Conservation (phyloP, 345 rosid genomes). For the Linum trigynum region DNA sequence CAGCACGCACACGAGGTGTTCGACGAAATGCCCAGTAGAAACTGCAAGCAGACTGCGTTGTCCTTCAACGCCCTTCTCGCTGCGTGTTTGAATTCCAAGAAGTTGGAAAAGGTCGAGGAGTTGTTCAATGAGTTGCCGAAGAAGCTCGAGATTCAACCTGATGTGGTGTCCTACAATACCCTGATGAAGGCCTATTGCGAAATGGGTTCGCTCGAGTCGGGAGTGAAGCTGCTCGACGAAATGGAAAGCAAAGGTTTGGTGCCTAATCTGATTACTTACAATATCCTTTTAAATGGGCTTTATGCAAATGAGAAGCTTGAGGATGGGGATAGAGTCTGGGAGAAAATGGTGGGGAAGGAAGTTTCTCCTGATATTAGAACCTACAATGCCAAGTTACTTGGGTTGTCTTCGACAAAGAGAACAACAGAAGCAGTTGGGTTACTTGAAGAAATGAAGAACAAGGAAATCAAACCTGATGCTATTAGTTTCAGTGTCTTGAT, state of each 20-base stretch:
- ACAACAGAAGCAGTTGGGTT: slow-evolving; percentile 35
- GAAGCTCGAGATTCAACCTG: slow-evolving; percentile 38
- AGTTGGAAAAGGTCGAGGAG: slow-evolving; percentile 32
- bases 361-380: slow-evolving; percentile 40
- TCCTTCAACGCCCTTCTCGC: slow-evolving; percentile 56
- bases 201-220: slow-evolving; percentile 34
- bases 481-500: slow-evolving; percentile 52
- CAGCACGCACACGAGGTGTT: slow-evolving; percentile 60
- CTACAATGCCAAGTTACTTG: slow-evolving; percentile 48
- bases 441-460: slow-evolving; percentile 36
- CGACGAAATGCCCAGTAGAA: slow-evolving; percentile 59
- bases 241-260: slow-evolving; percentile 46
- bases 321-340: slow-evolving; percentile 59
- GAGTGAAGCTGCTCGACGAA: slow-evolving; percentile 35
- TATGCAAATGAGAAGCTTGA: slow-evolving; percentile 31
- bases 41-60: slow-evolving; percentile 43
- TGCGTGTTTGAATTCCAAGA: slow-evolving; percentile 48
- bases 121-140: slow-evolving; percentile 38
- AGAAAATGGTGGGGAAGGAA: slow-evolving; percentile 35
- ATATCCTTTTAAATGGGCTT: slow-evolving; percentile 40
- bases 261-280: slow-evolving; percentile 44
- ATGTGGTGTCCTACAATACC: slow-evolving; percentile 12
- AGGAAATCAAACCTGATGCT: slow-evolving; percentile 36
- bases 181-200: background rate
- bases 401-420: slow-evolving; percentile 36